Evolutionary conservation across 768 basidiomycete genomes (phyloP).

Genomic region (Macrolepiota albuminosa): DNA sequence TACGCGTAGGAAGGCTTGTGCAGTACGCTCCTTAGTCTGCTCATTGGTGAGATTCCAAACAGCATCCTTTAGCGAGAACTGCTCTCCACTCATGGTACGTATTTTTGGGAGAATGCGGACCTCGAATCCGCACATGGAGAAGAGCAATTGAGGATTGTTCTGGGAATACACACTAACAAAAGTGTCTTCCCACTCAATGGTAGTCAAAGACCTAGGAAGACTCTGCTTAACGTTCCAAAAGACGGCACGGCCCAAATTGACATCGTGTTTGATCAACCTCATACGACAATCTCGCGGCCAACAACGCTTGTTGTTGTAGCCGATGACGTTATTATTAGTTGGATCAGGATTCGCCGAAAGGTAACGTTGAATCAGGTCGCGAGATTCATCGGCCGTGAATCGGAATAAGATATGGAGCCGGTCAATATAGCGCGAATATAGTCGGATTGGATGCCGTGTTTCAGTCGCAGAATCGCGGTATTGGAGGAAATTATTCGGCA

Average conservation of each 20-base stretch:
- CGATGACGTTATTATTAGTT: conserved; percentile 98
- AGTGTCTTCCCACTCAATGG: conserved; percentile 99
- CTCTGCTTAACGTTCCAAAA: conserved; percentile 99
- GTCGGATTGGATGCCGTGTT: conserved; percentile 94
- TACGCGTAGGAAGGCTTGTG: conserved; percentile 96
- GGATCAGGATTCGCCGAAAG: conserved; percentile 97
- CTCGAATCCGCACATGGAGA: conserved; percentile 99
- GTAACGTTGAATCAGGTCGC: conserved; percentile 97
- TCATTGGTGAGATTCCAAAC: conserved; percentile 98
- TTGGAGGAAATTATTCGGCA: conserved; percentile 98
- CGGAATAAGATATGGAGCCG: conserved; percentile 94
- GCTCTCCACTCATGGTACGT: conserved; percentile 91
- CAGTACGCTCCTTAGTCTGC: conserved; percentile 95
- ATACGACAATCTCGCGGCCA: conserved; percentile 99
- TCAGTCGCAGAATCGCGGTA: conserved; percentile 94
- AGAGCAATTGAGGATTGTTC: conserved; percentile 95
- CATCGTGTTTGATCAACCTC: conserved; percentile 98
- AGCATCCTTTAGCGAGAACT: conserved; percentile 93
- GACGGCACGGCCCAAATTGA: conserved; percentile 95
- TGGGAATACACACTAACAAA: conserved; percentile 96
- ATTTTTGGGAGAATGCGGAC: conserved; percentile 96
- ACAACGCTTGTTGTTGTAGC: conserved; percentile 98
- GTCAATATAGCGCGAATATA: conserved; percentile 97
- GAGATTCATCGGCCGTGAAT: conserved; percentile 94
- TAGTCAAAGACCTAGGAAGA: conserved; percentile 90